Evolutionary conservation across 1,284 basidiomycete species (phyloP), one percentile per base, ranked within the genome.

Genomic region (Erythrobasidium hasegawianum): DNA sequence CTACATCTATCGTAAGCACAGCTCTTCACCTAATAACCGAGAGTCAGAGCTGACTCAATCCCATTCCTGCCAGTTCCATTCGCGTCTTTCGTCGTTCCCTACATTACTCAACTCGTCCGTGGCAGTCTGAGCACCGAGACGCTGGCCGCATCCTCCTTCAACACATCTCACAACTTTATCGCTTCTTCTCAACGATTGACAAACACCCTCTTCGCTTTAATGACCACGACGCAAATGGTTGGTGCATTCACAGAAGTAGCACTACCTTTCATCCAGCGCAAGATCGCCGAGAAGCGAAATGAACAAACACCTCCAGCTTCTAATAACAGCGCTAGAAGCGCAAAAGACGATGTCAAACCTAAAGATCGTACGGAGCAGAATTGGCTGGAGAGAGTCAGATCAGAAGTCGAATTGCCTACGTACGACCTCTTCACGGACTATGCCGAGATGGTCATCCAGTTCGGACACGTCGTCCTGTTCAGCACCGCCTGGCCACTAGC

Each of bases 141-240:
- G 64, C 33, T 68, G 68, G 62, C 67, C 7, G 58, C 60, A 20
- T 68, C 70, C 52, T 70, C 57, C 9, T 72, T 52, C 57, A 70
- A 49, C 58, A 73, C 57, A 41, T 65, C 56, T 29, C 58, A 69
- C 2, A 62, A 73, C 13, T 78, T 80, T 69, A 72, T 75, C 54
- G 80, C 68, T 80, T 81, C 82, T 70, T 75, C 80, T n/a, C 82
- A 75, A 20, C 81, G 94, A 59, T 81, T 98, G 69, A 85, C 88
- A 77, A 86, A 88, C 57, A 92, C 97, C 81, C 87, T 98, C 82
- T 97, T 97, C 76, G 93, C 95, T 13, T 90, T 88, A 76, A 88
- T 87, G 39, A 91, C 97, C 1, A 97, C 95, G 18, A 91, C 90
- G 74, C 95, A 97, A 80, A 84, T 86, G 16, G 79, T 91, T 70